Percentiles rank a stretch among this genome's conserved stretches.
phyloP scores from a whole-genome alignment of 139 green algal species.

The Chlorokybus atmophyticus region DNA sequence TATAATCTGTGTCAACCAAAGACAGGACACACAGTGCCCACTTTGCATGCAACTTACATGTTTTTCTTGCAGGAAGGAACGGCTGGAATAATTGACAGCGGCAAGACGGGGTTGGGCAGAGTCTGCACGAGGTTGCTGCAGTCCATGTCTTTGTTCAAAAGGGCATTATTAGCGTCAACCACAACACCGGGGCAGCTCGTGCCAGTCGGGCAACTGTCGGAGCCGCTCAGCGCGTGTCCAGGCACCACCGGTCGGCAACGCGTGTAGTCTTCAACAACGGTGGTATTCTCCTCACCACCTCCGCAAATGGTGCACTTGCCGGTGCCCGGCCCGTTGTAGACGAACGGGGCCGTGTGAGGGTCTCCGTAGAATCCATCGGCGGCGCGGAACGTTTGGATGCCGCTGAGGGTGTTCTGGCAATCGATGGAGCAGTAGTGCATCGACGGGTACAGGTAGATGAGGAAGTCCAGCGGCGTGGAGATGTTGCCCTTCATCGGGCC shows the following conservation, averaged over 20 bases:
- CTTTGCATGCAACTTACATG: too few relatives aligned
- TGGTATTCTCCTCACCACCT: too few relatives aligned
- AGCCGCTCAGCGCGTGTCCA: too few relatives aligned
- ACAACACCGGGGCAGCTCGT: too few relatives aligned
- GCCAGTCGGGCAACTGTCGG: too few relatives aligned
- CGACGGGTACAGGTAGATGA: slow-evolving; percentile 21
- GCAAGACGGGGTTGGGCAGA: background rate
- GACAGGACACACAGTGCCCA: too few relatives aligned
- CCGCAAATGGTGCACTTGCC: slow-evolving; percentile 15
- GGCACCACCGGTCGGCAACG: too few relatives aligned
- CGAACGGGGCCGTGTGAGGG: background rate
- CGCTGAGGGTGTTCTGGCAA: slow-evolving; percentile 4
- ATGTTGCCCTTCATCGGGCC: background rate
- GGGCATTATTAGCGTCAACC: too few relatives aligned
- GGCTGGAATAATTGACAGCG: background rate
- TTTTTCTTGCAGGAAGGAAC: background rate
- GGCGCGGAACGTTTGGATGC: slow-evolving; percentile 8
- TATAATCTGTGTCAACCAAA: too few relatives aligned
- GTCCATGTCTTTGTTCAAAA: too few relatives aligned
- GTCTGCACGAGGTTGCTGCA: too few relatives aligned
- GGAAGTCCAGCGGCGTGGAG: slow-evolving; percentile 21
- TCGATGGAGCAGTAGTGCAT: slow-evolving; percentile 19
- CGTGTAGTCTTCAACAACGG: too few relatives aligned
- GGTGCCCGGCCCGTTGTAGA: slow-evolving; percentile 1
- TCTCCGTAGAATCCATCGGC: slow-evolving; percentile 14